Evolutionary conservation across 805 yeast genomes (phyloP), one percentile per base, ranked within the genome.

Genomic region (Candida sithepensis): DNA sequence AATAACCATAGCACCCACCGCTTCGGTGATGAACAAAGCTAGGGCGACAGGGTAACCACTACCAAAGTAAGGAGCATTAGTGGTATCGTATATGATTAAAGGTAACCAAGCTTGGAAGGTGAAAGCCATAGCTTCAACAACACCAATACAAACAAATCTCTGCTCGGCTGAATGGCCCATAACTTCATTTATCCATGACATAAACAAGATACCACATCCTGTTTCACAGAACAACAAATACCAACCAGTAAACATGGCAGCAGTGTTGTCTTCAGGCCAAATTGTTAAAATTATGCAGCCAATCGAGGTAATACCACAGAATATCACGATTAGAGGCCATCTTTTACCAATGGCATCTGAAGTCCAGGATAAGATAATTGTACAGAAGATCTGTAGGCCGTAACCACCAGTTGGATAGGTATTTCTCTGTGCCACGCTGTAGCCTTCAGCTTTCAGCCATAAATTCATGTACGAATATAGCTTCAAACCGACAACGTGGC

Each of bases 101-200:
- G 70, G 72, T 26, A 67, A 43, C 67, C 69, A 66, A 13, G 72
- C 68, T 46, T 59, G 61, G 39, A 67, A 56, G 6, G 67, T 61
- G 48, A 58, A 65, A 3, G 68, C 53, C 42, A 65, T 45, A 2
- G 66, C 60, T 30, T 66, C 65, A 21, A 63, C 67, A 12, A 64
- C 57, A n/a, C 65, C 67, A 36, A 63, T 59, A 34, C 61, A 54
- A 48, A 62, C 51, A 44, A 49, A 50, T 46, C 62, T 55, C 28
- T 58, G 61, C 36, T 59, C 56, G 13, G 62, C 56, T 22, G 61
- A 56, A 34, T 57, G 59, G 23, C 59, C 48, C 34, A 65, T 52
- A 9, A 55, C 50, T 45, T 63, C 68, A 46, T 63, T 60, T 21
- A 64, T 61, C 63, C 62, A 64, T 28, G 61, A 57, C 57, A 56